phyloP scores from a whole-genome alignment of 768 basidiomycete species.

The Mycena belliarum region DNA sequence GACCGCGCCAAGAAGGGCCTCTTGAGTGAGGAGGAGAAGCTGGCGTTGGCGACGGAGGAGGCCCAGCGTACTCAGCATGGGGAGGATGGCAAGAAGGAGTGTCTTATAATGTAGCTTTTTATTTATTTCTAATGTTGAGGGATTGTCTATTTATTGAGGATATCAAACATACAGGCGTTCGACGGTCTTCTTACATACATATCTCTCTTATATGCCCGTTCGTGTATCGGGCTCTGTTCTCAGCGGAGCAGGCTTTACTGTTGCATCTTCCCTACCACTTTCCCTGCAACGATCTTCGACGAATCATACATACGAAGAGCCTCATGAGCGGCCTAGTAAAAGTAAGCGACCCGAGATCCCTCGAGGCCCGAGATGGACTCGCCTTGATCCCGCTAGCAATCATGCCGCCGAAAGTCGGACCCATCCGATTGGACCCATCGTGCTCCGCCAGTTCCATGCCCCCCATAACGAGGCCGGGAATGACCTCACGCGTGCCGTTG shows the following conservation, averaged over 20 bases:
- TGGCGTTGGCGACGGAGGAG: constrained; percentile 46
- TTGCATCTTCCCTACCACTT: constrained; percentile 43
- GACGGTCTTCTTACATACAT: no score
- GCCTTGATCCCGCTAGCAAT: constrained; percentile 75
- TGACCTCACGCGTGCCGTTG: constrained; percentile 74
- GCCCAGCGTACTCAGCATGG: constrained; percentile 34
- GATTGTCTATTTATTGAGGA: no score
- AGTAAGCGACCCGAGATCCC: no score
- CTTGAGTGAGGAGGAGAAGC: constrained; percentile 56
- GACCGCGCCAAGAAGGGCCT: constrained; percentile 75
- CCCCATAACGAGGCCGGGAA: constrained; percentile 73
- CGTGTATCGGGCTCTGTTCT: not conserved
- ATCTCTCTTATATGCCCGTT: not conserved
- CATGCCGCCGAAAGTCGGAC: constrained; percentile 81
- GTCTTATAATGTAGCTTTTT: constrained; percentile 53
- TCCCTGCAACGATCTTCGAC: constrained; percentile 53
- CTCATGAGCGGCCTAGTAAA: constrained; percentile 53
- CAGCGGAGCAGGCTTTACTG: no score
- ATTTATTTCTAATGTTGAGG: no score
- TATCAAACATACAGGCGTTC: no score
- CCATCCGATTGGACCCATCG: constrained; percentile 78
- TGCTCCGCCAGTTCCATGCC: constrained; percentile 86
- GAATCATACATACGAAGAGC: constrained; percentile 55
- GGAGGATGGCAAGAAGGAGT: constrained; percentile 35
- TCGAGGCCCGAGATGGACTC: constrained; percentile 27